These are phyloP conservation scores for Sarcodon aspratus DNA, from an alignment of 768 basidiomycete species.

Conservation along the genomic window DNA sequence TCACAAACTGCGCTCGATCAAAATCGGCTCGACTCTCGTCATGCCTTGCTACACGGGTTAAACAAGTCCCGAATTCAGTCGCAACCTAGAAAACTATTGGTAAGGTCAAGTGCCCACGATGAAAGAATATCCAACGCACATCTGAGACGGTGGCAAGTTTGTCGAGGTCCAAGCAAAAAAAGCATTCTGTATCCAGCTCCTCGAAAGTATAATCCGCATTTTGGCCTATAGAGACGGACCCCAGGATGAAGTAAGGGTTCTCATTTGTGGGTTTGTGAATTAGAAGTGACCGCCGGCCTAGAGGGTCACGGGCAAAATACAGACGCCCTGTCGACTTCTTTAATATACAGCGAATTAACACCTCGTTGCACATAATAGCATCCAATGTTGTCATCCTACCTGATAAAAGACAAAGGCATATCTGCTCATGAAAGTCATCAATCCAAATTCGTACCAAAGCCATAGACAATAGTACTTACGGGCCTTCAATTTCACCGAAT, in stretches of 20 bases:
- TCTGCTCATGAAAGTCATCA: constrained; percentile 22
- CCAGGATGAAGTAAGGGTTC: constrained; percentile 45
- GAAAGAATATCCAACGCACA: constrained; percentile 12
- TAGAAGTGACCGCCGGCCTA: constrained; percentile 79
- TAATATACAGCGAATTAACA: constrained; percentile 1
- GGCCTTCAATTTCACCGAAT: constrained; percentile 64
- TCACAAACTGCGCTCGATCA: constrained; percentile 1
- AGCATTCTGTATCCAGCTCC: constrained; percentile 47
- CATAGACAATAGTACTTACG: constrained; percentile 37
- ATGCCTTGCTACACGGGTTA: constrained; percentile 13
- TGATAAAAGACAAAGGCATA: constrained; percentile 78
- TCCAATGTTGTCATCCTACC: constrained; percentile 26
- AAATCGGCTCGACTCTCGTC: background rate
- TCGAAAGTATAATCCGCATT: constrained; percentile 37
- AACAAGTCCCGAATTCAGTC: constrained; percentile 9
- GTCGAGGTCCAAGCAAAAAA: constrained; percentile 43
- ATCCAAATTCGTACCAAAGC: background rate
- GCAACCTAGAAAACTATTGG: constrained; percentile 10
- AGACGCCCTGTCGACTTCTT: constrained; percentile 36
- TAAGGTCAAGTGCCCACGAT: background rate
- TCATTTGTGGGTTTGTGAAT: constrained; percentile 42
- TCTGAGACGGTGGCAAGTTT: constrained; percentile 10
- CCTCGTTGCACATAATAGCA: background rate
- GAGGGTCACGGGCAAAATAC: constrained; percentile 73
- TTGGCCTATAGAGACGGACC: constrained; percentile 51